phyloP scores from a whole-genome alignment of 352 stramenopile genomes.

The Peronospora destructor region DNA sequence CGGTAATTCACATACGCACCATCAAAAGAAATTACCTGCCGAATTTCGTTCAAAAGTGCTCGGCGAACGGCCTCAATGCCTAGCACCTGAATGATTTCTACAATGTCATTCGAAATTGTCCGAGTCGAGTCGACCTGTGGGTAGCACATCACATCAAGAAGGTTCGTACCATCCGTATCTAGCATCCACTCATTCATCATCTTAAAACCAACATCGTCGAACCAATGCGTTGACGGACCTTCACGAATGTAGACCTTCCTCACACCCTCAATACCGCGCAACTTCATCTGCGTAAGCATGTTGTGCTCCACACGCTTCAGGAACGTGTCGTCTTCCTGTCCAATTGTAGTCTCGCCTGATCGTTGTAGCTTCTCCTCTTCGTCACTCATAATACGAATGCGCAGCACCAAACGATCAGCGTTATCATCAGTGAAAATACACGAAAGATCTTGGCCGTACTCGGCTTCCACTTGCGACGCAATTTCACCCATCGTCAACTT shows the following conservation, averaged over 20 bases:
- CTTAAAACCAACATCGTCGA: slow-evolving; percentile 93
- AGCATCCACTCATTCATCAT: slow-evolving; percentile 96
- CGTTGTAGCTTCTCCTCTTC: slow-evolving; percentile 84
- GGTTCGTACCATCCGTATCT: slow-evolving; percentile 98
- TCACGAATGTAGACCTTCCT: slow-evolving; percentile 98
- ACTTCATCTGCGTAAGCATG: slow-evolving; percentile 94
- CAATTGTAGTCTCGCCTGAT: slow-evolving; percentile 76
- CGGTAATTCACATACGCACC: slow-evolving; percentile 99
- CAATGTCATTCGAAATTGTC: slow-evolving; percentile 99
- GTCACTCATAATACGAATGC: slow-evolving; percentile 96
- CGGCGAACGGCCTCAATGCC: slow-evolving; percentile 88
- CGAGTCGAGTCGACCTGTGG: slow-evolving; percentile 94
- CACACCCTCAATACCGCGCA: slow-evolving; percentile 95
- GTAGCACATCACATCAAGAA: slow-evolving; percentile 95
- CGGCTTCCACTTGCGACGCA: slow-evolving; percentile 89
- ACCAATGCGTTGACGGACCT: slow-evolving; percentile 91
- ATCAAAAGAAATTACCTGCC: slow-evolving; percentile 98
- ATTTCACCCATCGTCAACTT: slow-evolving; percentile 97
- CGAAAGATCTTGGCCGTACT: slow-evolving; percentile 93
- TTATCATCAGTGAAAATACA: slow-evolving; percentile 98
- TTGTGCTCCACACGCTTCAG: slow-evolving; percentile 97
- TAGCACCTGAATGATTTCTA: slow-evolving; percentile 97
- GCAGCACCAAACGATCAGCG: slow-evolving; percentile 93
- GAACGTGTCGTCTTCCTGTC: slow-evolving; percentile 92
- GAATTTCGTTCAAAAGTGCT: slow-evolving; percentile 92